phyloP scores from a whole-genome alignment of 139 green algal species.

The Zygnema cylindricum region DNA sequence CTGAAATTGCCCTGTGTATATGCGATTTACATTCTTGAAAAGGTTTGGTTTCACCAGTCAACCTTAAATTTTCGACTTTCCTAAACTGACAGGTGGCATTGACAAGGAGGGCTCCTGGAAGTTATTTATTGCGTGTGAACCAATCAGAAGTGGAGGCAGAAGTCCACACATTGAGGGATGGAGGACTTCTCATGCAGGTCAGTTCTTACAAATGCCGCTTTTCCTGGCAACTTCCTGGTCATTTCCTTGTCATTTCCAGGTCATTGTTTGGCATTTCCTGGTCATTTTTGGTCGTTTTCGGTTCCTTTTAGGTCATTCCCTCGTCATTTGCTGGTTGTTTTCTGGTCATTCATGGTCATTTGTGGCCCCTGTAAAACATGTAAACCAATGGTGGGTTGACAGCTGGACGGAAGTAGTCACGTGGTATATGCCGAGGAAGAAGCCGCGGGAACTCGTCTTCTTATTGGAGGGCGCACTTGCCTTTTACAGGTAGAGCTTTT shows the following conservation, averaged over 20 bases:
- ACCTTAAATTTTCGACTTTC: no score
- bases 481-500: slow-evolving; percentile 84
- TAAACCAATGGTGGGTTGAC: slow-evolving; percentile 4
- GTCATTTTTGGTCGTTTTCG: no score
- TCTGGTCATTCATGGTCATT: no score
- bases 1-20: neutral
- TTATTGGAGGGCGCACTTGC: slow-evolving; percentile 87
- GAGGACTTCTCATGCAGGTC: slow-evolving; percentile 84
- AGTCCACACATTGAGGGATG: slow-evolving; percentile 86
- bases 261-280: no score
- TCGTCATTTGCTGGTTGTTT: no score
- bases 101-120: slow-evolving; percentile 57
- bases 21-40: no score
- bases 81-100: slow-evolving; percentile 34
- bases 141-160: slow-evolving; percentile 73
- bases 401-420: slow-evolving; percentile 89
- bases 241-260: no score
- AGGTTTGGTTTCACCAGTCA: no score
- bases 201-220: no score
- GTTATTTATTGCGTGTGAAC: slow-evolving; percentile 59
- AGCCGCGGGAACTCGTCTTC: slow-evolving; percentile 84
- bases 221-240: no score
- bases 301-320: no score
- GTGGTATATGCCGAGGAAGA: slow-evolving; percentile 95
- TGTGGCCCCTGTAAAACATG: no score